Evolutionary conservation across 495 filamentous ascomycete species (phyloP).

Genomic region (Thermochaetoides thermophila): DNA sequence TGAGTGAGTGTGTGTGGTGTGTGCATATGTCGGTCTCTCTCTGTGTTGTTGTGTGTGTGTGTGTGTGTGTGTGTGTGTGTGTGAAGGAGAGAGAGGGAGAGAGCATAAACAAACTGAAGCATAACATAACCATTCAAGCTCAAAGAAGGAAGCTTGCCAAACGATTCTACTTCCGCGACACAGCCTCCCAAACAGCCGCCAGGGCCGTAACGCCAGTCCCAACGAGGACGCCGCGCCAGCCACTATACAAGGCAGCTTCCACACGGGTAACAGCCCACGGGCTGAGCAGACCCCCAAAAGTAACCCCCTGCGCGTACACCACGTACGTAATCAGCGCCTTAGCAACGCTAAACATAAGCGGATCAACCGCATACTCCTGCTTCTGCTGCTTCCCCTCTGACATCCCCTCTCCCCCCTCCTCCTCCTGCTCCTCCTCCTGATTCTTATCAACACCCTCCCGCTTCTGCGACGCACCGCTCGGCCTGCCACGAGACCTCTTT

Average conservation of each 20-base stretch:
- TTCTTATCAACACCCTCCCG: conserved; percentile 1
- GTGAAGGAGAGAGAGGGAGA: too few relatives aligned
- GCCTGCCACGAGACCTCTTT: conserved; percentile 3
- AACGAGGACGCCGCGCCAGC: conserved; percentile 53
- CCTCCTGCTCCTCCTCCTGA: too few relatives aligned
- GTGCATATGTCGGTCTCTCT: too few relatives aligned
- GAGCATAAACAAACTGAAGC: too few relatives aligned
- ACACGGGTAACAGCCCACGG: conserved; percentile 43
- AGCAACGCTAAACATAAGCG: conserved; percentile 73
- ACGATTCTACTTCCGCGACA: conserved; percentile 48
- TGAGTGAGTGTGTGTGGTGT: too few relatives aligned
- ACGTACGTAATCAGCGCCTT: conserved; percentile 69
- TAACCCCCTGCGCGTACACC: conserved; percentile 57
- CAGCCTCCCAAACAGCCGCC: conserved; percentile 67
- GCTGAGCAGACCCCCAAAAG: conserved; percentile 47
- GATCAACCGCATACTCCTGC: conserved; percentile 51
- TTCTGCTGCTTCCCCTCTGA: too few relatives aligned
- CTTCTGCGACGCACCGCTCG: neutral
- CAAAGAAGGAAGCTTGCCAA: neutral
- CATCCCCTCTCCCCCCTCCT: too few relatives aligned
- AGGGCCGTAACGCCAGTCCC: conserved; percentile 57
- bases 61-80: too few relatives aligned
- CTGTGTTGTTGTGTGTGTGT: too few relatives aligned
- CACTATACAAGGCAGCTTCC: conserved; percentile 52
- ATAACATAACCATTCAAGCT: too few relatives aligned